Conservation (phyloP, 148 eudicot species). For the Nepenthes mirabilis region DNA sequence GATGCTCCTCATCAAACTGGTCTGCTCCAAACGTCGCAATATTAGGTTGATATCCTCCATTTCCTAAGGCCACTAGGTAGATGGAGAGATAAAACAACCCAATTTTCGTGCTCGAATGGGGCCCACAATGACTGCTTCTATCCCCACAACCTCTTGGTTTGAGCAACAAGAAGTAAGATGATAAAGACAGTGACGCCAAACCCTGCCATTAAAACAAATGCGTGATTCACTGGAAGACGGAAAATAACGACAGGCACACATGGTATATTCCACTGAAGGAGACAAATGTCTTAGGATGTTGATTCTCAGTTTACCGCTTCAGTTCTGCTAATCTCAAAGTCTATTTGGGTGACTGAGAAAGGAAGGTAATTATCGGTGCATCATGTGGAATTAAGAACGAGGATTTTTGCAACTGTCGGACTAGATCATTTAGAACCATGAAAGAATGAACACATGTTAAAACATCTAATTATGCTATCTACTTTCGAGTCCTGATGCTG, state of each 20-base stretch:
- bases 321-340: too few species aligned
- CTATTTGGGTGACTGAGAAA: too few species aligned
- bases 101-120: slow-evolving; percentile 24
- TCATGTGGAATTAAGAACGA: too few species aligned
- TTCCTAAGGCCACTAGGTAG: slow-evolving; percentile 60
- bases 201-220: slow-evolving; percentile 29
- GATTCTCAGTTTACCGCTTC: too few species aligned
- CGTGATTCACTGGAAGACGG: neutral
- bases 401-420: too few species aligned
- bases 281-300: too few species aligned
- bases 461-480: too few species aligned
- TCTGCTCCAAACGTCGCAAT: slow-evolving; percentile 78
- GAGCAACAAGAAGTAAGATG: slow-evolving; percentile 49
- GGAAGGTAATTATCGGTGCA: too few species aligned
- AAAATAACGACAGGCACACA: neutral
- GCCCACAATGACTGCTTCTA: slow-evolving; percentile 27
- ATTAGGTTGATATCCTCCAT: slow-evolving; percentile 78
- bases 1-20: slow-evolving; percentile 56
- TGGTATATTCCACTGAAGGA: neutral
- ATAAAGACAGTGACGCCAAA: slow-evolving; percentile 31
- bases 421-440: too few species aligned
- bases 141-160: slow-evolving; percentile 58
- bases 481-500: too few species aligned
- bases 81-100: slow-evolving; percentile 40
- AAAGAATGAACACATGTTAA: too few species aligned